Base-by-base conservation (phyloP, 1,284 basidiomycete species). In the Moesziomyces antarcticus region DNA sequence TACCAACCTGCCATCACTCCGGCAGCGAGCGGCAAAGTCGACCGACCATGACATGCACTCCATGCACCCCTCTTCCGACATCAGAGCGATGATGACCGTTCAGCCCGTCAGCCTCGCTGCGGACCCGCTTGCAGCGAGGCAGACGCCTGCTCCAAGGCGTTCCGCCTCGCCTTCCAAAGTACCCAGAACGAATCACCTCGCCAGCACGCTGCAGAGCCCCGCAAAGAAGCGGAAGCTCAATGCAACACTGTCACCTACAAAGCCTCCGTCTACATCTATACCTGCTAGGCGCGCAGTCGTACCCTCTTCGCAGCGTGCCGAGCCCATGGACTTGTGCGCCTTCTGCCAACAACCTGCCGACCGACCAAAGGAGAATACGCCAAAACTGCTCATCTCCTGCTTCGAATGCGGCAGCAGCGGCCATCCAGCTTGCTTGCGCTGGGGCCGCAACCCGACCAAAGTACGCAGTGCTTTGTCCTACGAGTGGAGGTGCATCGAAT, bases 401-500 rank as follows among this genome's bases (percentile, higher is more conserved):
- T 77, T 62, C 44, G 84, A 83, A 52, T 85, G 84, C 58, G 83
- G 84, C 11, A 82, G 80, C 50, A 78, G 77, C 44, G 84, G 82
- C 16, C 84, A 85, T 57, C 75, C 81, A 35, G 62, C 73, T n/a
- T 83, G 84, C 67, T 73, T 85, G 55, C 64, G 72, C 18, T 81
- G 77, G 72, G 78, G 76, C 7, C 60, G 71, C 45, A 65, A 52
- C 9, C 89, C 61, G 85, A 91, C 58, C 83, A 84, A 62, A 78
- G 85, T 73, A 22, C 88, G 14, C 88, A 88, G 49, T 86, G 89
- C 56, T 18, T 35, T 54, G 52, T 69, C 66, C 11, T 96, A 95
- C 83, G 86, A 88, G 30, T 99, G 96, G 96, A 88, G 89, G 72
- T 99, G 96, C 83, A 88, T 90, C 55, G 93, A 96, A 75, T 98